Conservation (phyloP, 306 rosid species). For the Dryas alaskensis region DNA sequence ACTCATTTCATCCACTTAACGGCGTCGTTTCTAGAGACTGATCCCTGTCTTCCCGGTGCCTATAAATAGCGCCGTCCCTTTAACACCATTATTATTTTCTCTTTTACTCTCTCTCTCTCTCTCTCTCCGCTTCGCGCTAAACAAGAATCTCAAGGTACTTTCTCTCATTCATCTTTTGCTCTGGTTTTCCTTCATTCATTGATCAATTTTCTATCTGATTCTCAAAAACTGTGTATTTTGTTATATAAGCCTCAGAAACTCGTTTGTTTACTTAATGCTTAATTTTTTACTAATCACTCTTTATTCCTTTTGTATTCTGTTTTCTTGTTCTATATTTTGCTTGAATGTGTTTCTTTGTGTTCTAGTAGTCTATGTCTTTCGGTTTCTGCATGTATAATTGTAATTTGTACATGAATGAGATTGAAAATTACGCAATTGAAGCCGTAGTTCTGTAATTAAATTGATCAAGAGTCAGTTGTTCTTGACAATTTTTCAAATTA, state of each 20-base stretch:
- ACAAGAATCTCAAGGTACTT: conserved; percentile 13
- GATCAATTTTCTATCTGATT: background rate
- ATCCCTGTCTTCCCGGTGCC: background rate
- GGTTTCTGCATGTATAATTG: background rate
- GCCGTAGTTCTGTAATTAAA: background rate
- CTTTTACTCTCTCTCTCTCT: background rate
- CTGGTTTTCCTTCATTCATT: background rate
- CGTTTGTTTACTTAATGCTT: background rate
- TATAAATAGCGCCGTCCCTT: background rate
- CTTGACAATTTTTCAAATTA: background rate
- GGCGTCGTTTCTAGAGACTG: background rate
- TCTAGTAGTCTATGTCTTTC: background rate
- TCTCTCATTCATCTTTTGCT: background rate
- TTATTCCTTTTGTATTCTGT: background rate
- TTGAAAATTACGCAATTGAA: background rate
- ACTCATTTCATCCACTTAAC: background rate
- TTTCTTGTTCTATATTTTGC: background rate
- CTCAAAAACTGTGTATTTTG: background rate
- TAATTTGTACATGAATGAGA: background rate
- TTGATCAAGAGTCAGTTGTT: background rate
- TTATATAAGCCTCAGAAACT: background rate
- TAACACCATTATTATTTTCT: background rate
- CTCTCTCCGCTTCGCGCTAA: background rate
- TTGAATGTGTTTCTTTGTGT: background rate
- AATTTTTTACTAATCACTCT: background rate